phyloP scores from a whole-genome alignment of 1,284 basidiomycete species.

The Acaromyces ingoldii region DNA sequence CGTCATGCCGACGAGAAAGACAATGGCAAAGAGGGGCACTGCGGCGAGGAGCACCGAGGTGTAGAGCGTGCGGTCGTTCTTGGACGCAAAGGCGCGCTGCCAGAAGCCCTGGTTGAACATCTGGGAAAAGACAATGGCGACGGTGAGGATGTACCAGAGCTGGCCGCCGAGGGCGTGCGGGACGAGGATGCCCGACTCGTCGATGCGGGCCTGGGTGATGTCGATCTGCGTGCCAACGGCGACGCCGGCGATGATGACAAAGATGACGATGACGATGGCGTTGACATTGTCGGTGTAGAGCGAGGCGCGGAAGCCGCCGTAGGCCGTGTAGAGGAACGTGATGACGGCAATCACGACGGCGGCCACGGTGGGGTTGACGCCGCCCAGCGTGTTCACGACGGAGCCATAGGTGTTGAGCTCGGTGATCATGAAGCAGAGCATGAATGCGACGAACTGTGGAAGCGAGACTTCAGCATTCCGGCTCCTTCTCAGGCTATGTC shows the following conservation, averaged over 20 bases:
- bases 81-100: constrained; percentile 50
- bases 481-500: neutral
- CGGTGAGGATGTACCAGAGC: constrained; percentile 48
- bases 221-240: constrained; percentile 45
- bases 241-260: constrained; percentile 42
- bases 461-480: neutral
- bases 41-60: constrained; percentile 42
- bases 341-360: constrained; percentile 46
- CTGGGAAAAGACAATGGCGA: constrained; percentile 47
- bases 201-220: constrained; percentile 33
- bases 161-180: constrained; percentile 45
- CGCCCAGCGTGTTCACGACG: constrained; percentile 33
- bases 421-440: constrained; percentile 51
- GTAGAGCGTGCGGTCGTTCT: constrained; percentile 43
- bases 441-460: constrained; percentile 44
- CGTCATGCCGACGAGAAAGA: constrained; percentile 49
- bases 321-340: constrained; percentile 50
- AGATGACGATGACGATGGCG: constrained; percentile 44
- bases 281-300: constrained; percentile 52
- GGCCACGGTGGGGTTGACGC: constrained; percentile 42
- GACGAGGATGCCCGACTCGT: constrained; percentile 34
- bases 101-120: constrained; percentile 52
- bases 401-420: constrained; percentile 51
- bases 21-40: constrained; percentile 45
- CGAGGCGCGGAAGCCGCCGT: constrained; percentile 50